Conservation (phyloP, 2,329 filamentous ascomycete species). For the Cladosporium colombiae region DNA sequence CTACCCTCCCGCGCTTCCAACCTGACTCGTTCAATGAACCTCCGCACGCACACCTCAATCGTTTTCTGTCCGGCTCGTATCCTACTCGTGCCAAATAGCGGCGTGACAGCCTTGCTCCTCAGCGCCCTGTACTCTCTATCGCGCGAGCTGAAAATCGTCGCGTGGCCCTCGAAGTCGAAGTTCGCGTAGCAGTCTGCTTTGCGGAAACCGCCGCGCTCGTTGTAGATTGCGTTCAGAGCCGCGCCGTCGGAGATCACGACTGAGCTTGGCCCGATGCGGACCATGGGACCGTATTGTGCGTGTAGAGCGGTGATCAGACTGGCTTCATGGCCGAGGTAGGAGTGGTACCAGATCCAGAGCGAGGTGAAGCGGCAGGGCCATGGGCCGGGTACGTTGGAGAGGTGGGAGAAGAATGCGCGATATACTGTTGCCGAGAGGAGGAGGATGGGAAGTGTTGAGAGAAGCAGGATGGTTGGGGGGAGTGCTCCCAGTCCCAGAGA, state of each 20-base stretch:
- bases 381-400: slow-evolving; percentile 38
- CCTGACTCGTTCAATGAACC: slow-evolving; percentile 45
- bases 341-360: slow-evolving; percentile 33
- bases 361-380: slow-evolving; percentile 31
- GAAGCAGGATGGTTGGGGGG: neutral
- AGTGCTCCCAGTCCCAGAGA: neutral
- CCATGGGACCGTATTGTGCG: slow-evolving; percentile 66
- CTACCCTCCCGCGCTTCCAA: slow-evolving; percentile 35
- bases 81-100: slow-evolving; percentile 52
- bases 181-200: slow-evolving; percentile 27
- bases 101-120: slow-evolving; percentile 53
- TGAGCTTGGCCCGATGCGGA: slow-evolving; percentile 74
- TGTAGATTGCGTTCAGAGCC: slow-evolving; percentile 61
- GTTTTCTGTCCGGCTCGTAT: slow-evolving; percentile 43
- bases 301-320: slow-evolving; percentile 50
- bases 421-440: slow-evolving; percentile 29
- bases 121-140: slow-evolving; percentile 45
- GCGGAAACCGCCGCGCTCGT: slow-evolving; percentile 37
- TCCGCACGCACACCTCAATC: slow-evolving; percentile 45
- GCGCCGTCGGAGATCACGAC: slow-evolving; percentile 70
- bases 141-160: slow-evolving; percentile 42
- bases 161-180: slow-evolving; percentile 28
- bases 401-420: slow-evolving; percentile 39
- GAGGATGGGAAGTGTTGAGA: neutral
- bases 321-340: slow-evolving; percentile 34